A percentile compares a stretch with the other conserved stretches of the same genome.
Conservation (phyloP, 768 basidiomycete genomes). For the Myochromella boudieri region DNA sequence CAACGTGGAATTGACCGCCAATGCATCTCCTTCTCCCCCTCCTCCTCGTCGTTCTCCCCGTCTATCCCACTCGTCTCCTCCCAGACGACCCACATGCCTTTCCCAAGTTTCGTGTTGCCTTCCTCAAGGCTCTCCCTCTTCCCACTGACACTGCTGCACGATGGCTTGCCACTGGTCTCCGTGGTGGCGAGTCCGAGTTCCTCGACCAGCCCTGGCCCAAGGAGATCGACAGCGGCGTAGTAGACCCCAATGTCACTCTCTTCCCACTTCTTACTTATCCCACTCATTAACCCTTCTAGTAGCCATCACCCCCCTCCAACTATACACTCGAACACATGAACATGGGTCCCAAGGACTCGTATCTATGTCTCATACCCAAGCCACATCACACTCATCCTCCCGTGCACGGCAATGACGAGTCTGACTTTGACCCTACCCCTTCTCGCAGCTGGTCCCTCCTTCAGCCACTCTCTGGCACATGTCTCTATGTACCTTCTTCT, state of each 20-base stretch:
- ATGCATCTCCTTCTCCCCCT: conserved; percentile 13
- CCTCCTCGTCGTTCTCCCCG: conserved; percentile 28
- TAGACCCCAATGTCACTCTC: conserved; percentile 26
- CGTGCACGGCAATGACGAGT: conserved; percentile 44
- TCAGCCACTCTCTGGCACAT: conserved; percentile 74
- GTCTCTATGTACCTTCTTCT: conserved; percentile 67
- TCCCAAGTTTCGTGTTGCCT: conserved; percentile 79
- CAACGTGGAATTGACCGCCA: too few species aligned
- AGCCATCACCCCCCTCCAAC: conserved; percentile 26
- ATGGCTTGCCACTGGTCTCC: conserved; percentile 74
- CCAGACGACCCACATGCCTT: conserved; percentile 82
- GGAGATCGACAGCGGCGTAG: conserved; percentile 60
- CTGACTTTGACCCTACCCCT: conserved; percentile 61
- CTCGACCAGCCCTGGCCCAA: conserved; percentile 66
- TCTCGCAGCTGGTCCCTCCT: conserved; percentile 82
- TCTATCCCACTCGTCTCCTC: conserved; percentile 41
- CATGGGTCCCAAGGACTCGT: conserved; percentile 66
- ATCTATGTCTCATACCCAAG: conserved; percentile 78
- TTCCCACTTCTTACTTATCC: conserved; percentile 23
- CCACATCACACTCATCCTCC: conserved; percentile 47
- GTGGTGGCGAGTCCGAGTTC: conserved; percentile 76
- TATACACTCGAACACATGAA: conserved; percentile 73
- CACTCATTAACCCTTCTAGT: conserved; percentile 17
- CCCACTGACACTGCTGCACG: conserved; percentile 67
- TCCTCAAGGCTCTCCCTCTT: conserved; percentile 78